phyloP scores from a whole-genome alignment of 2,329 filamentous ascomycete genomes.

The Dactylellina cionopaga region DNA sequence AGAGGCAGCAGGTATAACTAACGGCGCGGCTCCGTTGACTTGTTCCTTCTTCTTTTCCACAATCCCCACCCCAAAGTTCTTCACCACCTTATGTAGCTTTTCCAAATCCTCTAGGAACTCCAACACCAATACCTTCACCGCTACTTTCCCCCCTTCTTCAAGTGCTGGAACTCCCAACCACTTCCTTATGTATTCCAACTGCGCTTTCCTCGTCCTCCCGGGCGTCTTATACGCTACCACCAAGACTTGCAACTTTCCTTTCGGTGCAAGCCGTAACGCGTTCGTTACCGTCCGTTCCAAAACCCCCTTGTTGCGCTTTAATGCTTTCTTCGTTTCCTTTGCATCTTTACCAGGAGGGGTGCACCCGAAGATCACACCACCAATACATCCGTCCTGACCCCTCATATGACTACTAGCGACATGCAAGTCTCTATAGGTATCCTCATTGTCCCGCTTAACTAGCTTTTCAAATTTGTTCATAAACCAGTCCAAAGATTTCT shows the following conservation, averaged over 20 bases:
- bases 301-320: constrained; percentile 39
- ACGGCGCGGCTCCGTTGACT: too few species aligned
- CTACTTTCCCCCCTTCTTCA: constrained; percentile 28
- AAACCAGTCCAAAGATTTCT: constrained; percentile 42
- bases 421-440: constrained; percentile 41
- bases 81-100: constrained; percentile 16
- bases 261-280: constrained; percentile 29
- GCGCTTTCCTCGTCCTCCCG: constrained; percentile 18
- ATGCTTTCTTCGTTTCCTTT: constrained; percentile 30
- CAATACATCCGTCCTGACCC: constrained; percentile 36
- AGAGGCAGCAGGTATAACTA: background rate
- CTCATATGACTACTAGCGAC: constrained; percentile 40
- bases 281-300: constrained; percentile 30
- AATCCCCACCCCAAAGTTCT: constrained; percentile 24
- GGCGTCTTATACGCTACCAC: constrained; percentile 24
- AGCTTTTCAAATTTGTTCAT: constrained; percentile 44
- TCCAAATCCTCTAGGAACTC: constrained; percentile 26
- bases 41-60: constrained; percentile 7
- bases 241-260: constrained; percentile 29
- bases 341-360: constrained; percentile 13
- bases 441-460: constrained; percentile 26
- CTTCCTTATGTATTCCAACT: constrained; percentile 22
- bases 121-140: constrained; percentile 13
- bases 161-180: constrained; percentile 20
- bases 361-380: constrained; percentile 45